Conservation (phyloP, 345 rosid genomes). For the Melastoma malabathricum region DNA sequence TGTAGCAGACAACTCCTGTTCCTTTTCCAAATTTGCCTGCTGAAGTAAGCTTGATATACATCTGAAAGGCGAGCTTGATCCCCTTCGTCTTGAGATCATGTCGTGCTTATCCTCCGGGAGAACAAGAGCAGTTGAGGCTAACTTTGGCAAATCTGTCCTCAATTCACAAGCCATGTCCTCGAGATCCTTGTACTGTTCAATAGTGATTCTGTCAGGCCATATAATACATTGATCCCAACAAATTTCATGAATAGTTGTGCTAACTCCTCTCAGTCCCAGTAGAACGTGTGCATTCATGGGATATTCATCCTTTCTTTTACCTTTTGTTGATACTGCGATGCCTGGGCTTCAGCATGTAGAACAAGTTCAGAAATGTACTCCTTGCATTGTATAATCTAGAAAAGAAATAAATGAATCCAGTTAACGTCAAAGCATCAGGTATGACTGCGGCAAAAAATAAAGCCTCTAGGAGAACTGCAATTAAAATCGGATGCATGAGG, state of each 20-base stretch:
- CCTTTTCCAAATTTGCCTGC: slow-evolving; percentile 73
- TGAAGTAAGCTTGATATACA: slow-evolving; percentile 81
- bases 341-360: slow-evolving; percentile 89
- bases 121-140: slow-evolving; percentile 24
- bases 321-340: slow-evolving; percentile 76
- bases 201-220: no score
- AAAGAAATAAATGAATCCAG: slow-evolving; percentile 1
- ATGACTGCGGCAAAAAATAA: no score
- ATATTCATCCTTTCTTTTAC: slow-evolving; percentile 22
- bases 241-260: background rate
- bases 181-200: slow-evolving; percentile 60
- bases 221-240: background rate
- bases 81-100: slow-evolving; percentile 41
- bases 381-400: slow-evolving; percentile 60
- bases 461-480: background rate
- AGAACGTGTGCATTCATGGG: no score
- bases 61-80: slow-evolving; percentile 89
- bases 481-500: slow-evolving; percentile 2
- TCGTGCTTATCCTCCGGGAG: slow-evolving; percentile 42
- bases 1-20: slow-evolving; percentile 56
- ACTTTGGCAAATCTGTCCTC: slow-evolving; percentile 32
- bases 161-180: slow-evolving; percentile 66
- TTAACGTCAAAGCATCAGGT: no score
- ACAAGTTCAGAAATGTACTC: slow-evolving; percentile 66
- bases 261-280: background rate